phyloP scores from a whole-genome alignment of 345 rosid genomes.

The Streptanthus diversifolius region DNA sequence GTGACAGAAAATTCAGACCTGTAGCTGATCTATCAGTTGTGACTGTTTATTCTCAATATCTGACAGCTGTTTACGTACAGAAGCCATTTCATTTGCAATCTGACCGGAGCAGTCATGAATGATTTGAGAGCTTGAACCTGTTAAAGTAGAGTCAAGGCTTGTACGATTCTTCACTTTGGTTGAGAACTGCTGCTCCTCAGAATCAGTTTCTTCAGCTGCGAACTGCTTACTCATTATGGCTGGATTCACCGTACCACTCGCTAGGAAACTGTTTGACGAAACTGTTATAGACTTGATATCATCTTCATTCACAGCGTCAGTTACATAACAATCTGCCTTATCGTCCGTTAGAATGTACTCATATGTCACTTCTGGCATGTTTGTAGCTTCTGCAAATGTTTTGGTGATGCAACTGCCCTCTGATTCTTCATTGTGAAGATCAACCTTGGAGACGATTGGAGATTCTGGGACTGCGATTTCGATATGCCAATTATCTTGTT shows the following conservation, averaged over 20 bases:
- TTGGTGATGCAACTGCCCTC: conserved; percentile 73
- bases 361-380: conserved; percentile 47
- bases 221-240: conserved; percentile 43
- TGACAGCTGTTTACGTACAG: conserved; percentile 67
- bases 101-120: conserved; percentile 55
- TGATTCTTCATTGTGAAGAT: conserved; percentile 68
- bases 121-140: conserved; percentile 53
- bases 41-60: conserved; percentile 78
- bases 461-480: conserved; percentile 68
- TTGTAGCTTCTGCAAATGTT: conserved; percentile 44
- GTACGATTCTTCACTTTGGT: conserved; percentile 49
- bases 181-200: conserved; percentile 45
- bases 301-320: conserved; percentile 44
- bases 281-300: conserved; percentile 50
- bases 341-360: conserved; percentile 58
- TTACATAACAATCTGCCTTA: conserved; percentile 56
- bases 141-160: conserved; percentile 74
- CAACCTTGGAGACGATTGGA: conserved; percentile 37
- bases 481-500: conserved; percentile 70
- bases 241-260: conserved; percentile 39
- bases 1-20: conserved; percentile 43
- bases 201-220: conserved; percentile 43
- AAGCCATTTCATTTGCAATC: conserved; percentile 59
- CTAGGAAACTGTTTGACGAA: conserved; percentile 45
- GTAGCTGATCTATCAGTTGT: conserved; percentile 64